Evolutionary conservation across 129 eudicot genomes (phyloP).

Genomic region (Pittosporum tobira): DNA sequence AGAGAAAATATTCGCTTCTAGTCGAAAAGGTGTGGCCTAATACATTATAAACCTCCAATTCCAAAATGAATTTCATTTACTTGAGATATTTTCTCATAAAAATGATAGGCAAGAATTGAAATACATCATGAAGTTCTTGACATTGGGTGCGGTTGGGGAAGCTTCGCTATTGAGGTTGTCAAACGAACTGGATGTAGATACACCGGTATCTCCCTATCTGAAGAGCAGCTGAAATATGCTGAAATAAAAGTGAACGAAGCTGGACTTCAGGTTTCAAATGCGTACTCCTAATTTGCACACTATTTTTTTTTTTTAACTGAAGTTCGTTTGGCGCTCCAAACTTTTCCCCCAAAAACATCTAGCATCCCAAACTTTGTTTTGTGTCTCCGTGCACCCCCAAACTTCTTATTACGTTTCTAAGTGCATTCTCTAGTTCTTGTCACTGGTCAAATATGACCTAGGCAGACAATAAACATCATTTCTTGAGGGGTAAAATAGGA

Average conservation of each 20-base stretch:
- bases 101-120: conserved; percentile 50
- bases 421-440: too few species aligned
- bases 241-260: conserved; percentile 71
- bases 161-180: conserved; percentile 79
- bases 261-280: conserved; percentile 93
- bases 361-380: too few species aligned
- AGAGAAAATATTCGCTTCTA: conserved; percentile 59
- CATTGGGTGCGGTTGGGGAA: conserved; percentile 96
- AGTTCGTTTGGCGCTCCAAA: too few species aligned
- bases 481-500: too few species aligned
- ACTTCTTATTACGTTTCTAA: too few species aligned
- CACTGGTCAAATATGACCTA: too few species aligned
- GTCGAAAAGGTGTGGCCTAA: conserved; percentile 52
- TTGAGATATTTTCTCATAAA: background rate
- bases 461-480: too few species aligned
- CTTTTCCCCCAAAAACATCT: too few species aligned
- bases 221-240: conserved; percentile 74
- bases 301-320: too few species aligned
- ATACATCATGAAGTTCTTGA: conserved; percentile 71
- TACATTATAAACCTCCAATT: background rate
- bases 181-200: conserved; percentile 78
- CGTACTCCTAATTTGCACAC: too few species aligned
- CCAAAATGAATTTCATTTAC: background rate
- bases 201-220: conserved; percentile 89
- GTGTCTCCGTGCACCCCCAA: too few species aligned